A percentile compares a stretch with the other conserved stretches of the same genome.
These are phyloP conservation scores for Nicotiana noctiflora DNA, from an alignment of 257 asterid genomes.

Conservation along the genomic window DNA sequence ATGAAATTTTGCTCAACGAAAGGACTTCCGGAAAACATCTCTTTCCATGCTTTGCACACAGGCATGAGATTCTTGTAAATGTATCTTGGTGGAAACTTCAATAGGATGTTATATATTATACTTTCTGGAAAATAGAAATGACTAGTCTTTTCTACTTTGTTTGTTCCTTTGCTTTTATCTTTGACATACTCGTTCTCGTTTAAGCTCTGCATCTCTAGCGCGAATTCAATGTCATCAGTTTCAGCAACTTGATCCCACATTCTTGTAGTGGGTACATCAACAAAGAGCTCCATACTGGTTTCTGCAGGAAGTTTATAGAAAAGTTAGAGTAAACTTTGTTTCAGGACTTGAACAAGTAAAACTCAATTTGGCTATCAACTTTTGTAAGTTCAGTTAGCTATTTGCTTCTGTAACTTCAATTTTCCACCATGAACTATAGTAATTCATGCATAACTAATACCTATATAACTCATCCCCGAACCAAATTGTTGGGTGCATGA, in stretches of 20 bases:
- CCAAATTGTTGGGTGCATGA: too few relatives aligned
- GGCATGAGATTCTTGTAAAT: neutral
- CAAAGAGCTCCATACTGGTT: neutral
- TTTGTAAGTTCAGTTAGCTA: neutral
- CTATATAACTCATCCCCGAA: too few relatives aligned
- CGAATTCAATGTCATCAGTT: neutral
- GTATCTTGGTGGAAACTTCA: conserved; percentile 10
- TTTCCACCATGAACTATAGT: neutral
- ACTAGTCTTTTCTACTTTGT: neutral
- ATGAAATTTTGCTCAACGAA: conserved; percentile 6
- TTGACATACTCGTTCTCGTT: neutral
- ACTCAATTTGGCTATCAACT: neutral
- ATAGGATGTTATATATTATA: conserved; percentile 8
- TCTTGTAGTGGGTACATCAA: neutral
- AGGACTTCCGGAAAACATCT: neutral
- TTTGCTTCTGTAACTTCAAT: neutral
- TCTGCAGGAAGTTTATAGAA: neutral
- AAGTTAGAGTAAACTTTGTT: neutral
- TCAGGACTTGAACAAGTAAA: too few relatives aligned
- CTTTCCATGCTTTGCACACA: conserved; percentile 13
- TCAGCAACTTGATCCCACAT: neutral
- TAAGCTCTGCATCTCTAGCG: neutral
- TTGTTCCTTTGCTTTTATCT: neutral
- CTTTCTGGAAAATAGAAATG: conserved; percentile 5
- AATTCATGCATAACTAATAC: too few relatives aligned